Percentiles rank a stretch among this genome's conserved stretches.
Conservation (phyloP, 2,329 filamentous ascomycete genomes). For the Penicillium vulpinum region DNA sequence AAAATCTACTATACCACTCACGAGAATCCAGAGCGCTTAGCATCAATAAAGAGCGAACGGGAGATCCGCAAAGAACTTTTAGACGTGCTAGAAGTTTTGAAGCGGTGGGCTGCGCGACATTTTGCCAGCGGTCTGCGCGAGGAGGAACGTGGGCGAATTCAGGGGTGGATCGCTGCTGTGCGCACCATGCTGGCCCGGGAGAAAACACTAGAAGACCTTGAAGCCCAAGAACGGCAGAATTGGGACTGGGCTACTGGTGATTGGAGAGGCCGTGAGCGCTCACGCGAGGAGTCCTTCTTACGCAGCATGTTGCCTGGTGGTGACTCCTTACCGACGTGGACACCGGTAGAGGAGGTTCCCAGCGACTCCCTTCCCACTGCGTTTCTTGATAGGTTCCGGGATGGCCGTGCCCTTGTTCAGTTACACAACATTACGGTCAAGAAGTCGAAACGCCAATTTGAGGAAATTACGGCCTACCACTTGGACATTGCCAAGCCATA, state of each 20-base stretch:
- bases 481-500: constrained; percentile 95
- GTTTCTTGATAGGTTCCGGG: constrained; percentile 72
- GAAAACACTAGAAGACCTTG: constrained; percentile 71
- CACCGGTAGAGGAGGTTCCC: constrained; percentile 51
- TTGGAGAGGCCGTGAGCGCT: constrained; percentile 73
- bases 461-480: constrained; percentile 84
- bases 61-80: constrained; percentile 81
- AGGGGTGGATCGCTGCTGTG: constrained; percentile 76
- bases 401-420: constrained; percentile 76
- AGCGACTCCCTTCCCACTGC: constrained; percentile 52
- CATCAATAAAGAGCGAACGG: constrained; percentile 83
- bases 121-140: constrained; percentile 79
- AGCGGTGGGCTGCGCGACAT: constrained; percentile 83
- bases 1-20: constrained; percentile 97
- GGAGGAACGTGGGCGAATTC: constrained; percentile 74
- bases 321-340: constrained; percentile 68
- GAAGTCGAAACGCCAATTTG: constrained; percentile 82
- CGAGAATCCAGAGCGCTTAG: constrained; percentile 79
- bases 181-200: constrained; percentile 75
- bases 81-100: constrained; percentile 83
- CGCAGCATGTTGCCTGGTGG: constrained; percentile 64
- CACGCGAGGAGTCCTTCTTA: constrained; percentile 80
- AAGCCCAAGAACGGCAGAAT: constrained; percentile 67
- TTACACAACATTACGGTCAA: constrained; percentile 88
- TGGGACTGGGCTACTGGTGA: constrained; percentile 81